Evolutionary conservation across 495 filamentous ascomycete species (phyloP).

Genomic region (Aspergillus funiculosus): DNA sequence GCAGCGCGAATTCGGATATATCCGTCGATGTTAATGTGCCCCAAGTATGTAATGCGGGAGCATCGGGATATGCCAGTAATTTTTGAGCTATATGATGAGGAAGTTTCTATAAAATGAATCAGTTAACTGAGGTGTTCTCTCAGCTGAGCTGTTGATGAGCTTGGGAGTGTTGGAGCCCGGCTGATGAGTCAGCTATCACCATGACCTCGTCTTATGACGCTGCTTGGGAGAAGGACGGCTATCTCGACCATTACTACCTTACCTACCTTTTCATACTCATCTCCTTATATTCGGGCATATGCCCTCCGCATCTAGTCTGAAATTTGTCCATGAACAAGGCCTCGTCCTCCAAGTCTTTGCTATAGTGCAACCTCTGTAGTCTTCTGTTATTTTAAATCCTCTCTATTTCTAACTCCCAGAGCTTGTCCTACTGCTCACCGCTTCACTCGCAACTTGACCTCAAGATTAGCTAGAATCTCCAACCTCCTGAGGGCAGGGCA

Average conservation of each 20-base stretch:
- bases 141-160: too few species aligned
- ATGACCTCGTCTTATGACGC: conserved; percentile 41
- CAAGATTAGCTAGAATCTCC: neutral
- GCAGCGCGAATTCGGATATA: neutral
- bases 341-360: neutral
- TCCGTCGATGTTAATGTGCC: neutral
- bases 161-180: neutral
- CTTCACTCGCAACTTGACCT: conserved; percentile 5
- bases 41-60: neutral
- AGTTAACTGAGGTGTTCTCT: neutral
- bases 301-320: neutral
- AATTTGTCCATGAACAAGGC: neutral
- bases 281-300: neutral
- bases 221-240: conserved; percentile 16
- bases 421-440: conserved; percentile 8
- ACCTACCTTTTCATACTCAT: conserved; percentile 4
- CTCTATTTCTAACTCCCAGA: too few species aligned
- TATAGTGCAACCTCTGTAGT: neutral
- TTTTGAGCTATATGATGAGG: neutral
- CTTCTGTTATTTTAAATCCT: neutral
- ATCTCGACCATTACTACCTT: conserved; percentile 9
- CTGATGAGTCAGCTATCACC: conserved; percentile 42
- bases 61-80: neutral
- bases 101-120: neutral
- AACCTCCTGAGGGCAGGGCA: neutral